phyloP scores from a whole-genome alignment of 2,329 filamentous ascomycete species.

The Penicillium rolfsii region DNA sequence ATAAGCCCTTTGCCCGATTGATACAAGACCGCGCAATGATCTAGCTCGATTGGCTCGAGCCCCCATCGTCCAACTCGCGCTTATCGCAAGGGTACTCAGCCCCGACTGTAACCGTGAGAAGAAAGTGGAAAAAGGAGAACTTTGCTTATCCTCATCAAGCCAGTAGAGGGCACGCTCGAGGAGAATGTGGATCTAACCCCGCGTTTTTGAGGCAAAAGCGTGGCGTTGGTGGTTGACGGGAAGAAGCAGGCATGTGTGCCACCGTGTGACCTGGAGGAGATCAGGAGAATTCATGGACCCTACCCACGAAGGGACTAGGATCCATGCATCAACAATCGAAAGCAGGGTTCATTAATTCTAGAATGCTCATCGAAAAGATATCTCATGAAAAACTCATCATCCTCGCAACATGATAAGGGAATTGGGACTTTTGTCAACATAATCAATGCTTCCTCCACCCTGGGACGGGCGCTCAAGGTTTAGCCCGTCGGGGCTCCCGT shows the following conservation, averaged over 20 bases:
- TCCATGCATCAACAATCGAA: not conserved
- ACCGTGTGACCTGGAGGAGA: not conserved
- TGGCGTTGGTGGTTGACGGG: slow-evolving; percentile 5
- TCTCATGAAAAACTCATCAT: not conserved
- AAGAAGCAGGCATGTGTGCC: not conserved
- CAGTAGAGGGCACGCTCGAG: not conserved
- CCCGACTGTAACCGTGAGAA: not conserved
- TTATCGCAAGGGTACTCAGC: slow-evolving; percentile 5
- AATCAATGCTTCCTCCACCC: not conserved
- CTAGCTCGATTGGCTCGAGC: not conserved
- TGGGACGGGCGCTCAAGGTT: too few species aligned
- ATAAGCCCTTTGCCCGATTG: slow-evolving; percentile 1
- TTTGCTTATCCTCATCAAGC: not conserved
- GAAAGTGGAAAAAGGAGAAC: not conserved
- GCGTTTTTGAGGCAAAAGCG: slow-evolving; percentile 7
- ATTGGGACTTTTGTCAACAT: not conserved
- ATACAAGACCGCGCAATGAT: not conserved
- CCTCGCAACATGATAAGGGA: not conserved
- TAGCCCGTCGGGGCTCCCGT: slow-evolving; percentile 2
- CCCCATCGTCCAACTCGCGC: slow-evolving; percentile 2
- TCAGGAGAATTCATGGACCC: too few species aligned
- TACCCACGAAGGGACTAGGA: not conserved
- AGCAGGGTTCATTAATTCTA: not conserved
- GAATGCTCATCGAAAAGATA: not conserved
- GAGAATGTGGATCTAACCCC: slow-evolving; percentile 5